A percentile compares a stretch with the other conserved stretches of the same genome.
Conservation (phyloP, 2,329 filamentous ascomycete species). For the Cladophialophora chaetospira region DNA sequence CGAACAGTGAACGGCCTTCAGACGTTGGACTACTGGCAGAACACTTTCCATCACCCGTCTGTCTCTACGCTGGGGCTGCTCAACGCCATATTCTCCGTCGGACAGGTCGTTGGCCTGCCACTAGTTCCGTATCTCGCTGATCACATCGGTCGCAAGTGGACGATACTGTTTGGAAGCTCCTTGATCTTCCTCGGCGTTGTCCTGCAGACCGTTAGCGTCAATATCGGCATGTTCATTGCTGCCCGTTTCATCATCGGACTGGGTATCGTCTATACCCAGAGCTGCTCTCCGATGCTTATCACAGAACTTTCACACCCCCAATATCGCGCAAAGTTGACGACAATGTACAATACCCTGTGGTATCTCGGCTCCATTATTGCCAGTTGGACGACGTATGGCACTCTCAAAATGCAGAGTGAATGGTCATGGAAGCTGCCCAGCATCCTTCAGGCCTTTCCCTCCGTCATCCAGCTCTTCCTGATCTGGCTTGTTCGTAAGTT, state of each 20-base stretch:
- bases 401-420: constrained; percentile 47
- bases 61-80: constrained; percentile 44
- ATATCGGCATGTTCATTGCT: constrained; percentile 54
- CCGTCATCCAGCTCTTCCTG: constrained; percentile 48
- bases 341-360: constrained; percentile 57
- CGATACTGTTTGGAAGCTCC: constrained; percentile 50
- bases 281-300: constrained; percentile 42
- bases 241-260: constrained; percentile 67
- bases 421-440: constrained; percentile 65
- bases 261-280: constrained; percentile 49
- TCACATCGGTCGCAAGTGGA: constrained; percentile 48
- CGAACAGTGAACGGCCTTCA: constrained; percentile 21
- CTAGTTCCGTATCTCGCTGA: constrained; percentile 51
- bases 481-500: constrained; percentile 69
- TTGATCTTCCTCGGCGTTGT: constrained; percentile 49
- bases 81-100: constrained; percentile 45
- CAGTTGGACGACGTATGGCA: constrained; percentile 52
- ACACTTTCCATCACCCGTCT: constrained; percentile 41
- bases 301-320: constrained; percentile 52
- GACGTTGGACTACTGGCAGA: constrained; percentile 13
- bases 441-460: constrained; percentile 66
- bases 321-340: constrained; percentile 51
- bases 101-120: constrained; percentile 48
- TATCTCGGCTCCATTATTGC: constrained; percentile 55
- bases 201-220: constrained; percentile 49